Evolutionary conservation across 2,329 filamentous ascomycete genomes (phyloP), one percentile per base, ranked within the genome.

Genomic region (Berkeleyomyces basicola): DNA sequence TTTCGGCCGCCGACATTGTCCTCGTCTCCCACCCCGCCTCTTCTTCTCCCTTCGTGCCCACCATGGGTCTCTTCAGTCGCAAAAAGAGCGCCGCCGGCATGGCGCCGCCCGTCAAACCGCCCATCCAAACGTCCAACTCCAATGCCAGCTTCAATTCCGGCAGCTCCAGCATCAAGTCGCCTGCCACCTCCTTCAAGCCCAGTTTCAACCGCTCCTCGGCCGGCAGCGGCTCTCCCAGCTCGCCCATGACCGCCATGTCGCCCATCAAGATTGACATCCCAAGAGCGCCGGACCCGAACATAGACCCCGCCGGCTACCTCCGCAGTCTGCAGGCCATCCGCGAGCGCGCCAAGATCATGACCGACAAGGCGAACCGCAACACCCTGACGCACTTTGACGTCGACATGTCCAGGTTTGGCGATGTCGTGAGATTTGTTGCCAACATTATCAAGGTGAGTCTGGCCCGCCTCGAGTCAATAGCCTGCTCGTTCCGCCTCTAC

Each of bases 281-380:
- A 59, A 86, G 84, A 70, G 84, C 90, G 14, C 91, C 92, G 37
- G 91, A 97, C 74, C 91, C 92, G 69, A 81, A 86, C 66, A 79
- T 92, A 68, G 90, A 97, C 72, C 91, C 92, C 23, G 89, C 87
- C 33, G 91, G 85, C 65, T 97, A 97, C 74, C 81, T 99, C 69
- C 84, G 88, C 71, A 96, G 90, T 75, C 83, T 97, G 70, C 84
- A 89, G 69, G 84, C 93, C 37, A 90, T 99, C 36, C 82, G 93
- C 66, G 90, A 96, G 69, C 78, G 90, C 66, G 86, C 82, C 70
- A 82, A 77, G 68, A 76, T 92, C 67, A 79, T 96, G 61, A 79
- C 88, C 65, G 82, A 88, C 66, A 91, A 87, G 76, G 89, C 90
- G 7, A 79, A 87, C 69, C 79, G 78, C 67, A 89, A 95, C 70